phyloP scores from a whole-genome alignment of 1,139 yeast species.

The Protomyces arabidopsidicola region DNA sequence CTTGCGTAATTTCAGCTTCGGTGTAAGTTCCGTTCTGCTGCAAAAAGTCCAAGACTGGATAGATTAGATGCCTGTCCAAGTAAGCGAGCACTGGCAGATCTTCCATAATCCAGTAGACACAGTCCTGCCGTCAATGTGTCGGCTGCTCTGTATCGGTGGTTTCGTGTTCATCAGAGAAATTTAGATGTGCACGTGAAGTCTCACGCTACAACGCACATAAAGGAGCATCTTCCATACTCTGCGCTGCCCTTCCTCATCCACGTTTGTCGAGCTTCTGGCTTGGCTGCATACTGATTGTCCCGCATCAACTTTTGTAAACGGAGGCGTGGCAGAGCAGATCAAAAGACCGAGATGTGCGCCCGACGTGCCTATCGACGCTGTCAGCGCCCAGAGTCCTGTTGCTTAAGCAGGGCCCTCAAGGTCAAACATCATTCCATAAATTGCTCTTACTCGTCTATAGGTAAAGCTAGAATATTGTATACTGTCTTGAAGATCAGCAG shows the following conservation, averaged over 20 bases:
- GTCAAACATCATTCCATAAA: no score
- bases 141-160: neutral
- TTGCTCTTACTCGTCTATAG: neutral
- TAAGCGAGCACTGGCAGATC: slow-evolving; percentile 45
- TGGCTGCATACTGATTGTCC: neutral
- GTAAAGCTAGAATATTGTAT: neutral
- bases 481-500: no score
- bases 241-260: neutral
- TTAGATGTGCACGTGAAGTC: neutral
- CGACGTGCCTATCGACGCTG: no score
- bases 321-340: neutral
- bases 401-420: no score
- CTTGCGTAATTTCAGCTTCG: slow-evolving; percentile 45
- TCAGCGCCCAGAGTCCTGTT: no score
- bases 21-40: slow-evolving; percentile 47
- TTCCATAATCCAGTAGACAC: neutral
- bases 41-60: slow-evolving; percentile 51
- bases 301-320: neutral
- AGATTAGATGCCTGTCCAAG: slow-evolving; percentile 55
- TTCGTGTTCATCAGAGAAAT: neutral
- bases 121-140: neutral
- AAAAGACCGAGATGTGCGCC: neutral
- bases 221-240: neutral
- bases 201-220: neutral
- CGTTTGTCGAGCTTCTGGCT: neutral